Base-by-base conservation (phyloP, 257 asterid genomes). In the Lycium ferocissimum region DNA sequence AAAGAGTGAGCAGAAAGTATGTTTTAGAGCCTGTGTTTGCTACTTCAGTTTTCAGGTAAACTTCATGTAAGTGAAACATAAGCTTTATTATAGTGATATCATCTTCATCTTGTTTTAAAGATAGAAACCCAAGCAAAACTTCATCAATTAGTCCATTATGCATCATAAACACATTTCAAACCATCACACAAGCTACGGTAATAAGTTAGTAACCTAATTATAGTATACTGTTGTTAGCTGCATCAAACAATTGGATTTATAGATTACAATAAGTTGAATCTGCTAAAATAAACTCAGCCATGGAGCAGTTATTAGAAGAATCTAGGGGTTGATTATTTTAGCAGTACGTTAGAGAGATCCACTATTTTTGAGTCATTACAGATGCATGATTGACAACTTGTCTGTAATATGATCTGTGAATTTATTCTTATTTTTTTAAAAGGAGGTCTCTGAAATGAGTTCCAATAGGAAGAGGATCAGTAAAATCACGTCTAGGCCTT, bases 401-500 rank as follows among this genome's bases (percentile, higher is more conserved):
- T 72, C 56, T 72, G 57, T 11, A 10, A 72, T n/a, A 45, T 45
- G 58, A 43, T 72, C 18, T 2, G 80, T n/a, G 38, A 45, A 72
- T 43, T 26, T 26, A 26, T 26, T 26, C 1, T 26, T 26, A 26
- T 26, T 26, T 26, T 26, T 26, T 26, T 26, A 26, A 26, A 26
- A 26, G 33, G 18, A 72, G 45, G 80, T 72, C 80, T 47, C 38
- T 71, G 33, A 71, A 43, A n/a, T 71, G 79, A 6, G 33, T 20
- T 71, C 7, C 80, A 72, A 43, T 45, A 5, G 80, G 37, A 72
- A 72, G 80, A n/a, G 58, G 58, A n/a, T n/a, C 80, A 72, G 70
- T 12, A 43, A 43, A 18, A 71, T 71, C 57, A 71, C 17, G 57
- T 43, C 11, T 45, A 71, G 79, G 79, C 56, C 33, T 43, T 71